phyloP scores from a whole-genome alignment of 2,329 filamentous ascomycete species.

The Sclerotinia borealis region DNA sequence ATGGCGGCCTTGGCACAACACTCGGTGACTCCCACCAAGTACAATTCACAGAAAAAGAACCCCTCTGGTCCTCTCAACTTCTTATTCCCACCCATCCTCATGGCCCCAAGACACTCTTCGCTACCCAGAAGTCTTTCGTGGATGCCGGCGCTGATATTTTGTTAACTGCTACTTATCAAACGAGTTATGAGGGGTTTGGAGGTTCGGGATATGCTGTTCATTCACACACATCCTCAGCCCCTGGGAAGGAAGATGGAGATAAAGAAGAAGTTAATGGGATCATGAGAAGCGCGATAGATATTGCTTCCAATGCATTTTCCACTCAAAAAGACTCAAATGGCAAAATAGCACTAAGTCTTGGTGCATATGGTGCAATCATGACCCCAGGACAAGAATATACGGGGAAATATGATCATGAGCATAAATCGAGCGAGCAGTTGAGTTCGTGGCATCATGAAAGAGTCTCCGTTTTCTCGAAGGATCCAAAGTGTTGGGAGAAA shows the following conservation, averaged over 20 bases:
- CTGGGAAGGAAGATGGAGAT: not conserved
- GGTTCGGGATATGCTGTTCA: constrained; percentile 4
- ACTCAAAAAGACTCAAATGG: not conserved
- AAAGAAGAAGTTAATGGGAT: constrained; percentile 40
- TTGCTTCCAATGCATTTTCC: constrained; percentile 34
- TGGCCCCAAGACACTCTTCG: constrained; percentile 3
- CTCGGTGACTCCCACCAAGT: constrained; percentile 52
- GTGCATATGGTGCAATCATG: constrained; percentile 64
- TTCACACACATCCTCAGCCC: not conserved
- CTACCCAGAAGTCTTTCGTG: constrained; percentile 27
- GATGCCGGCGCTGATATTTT: constrained; percentile 55
- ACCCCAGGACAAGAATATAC: constrained; percentile 60
- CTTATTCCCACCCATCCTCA: constrained; percentile 44
- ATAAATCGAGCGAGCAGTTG: constrained; percentile 41
- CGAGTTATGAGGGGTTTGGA: constrained; percentile 50
- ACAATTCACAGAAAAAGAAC: constrained; percentile 46
- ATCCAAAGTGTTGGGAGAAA: constrained; percentile 25
- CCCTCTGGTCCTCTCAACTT: constrained; percentile 63
- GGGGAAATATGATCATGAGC: constrained; percentile 50
- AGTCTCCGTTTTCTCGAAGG: constrained; percentile 41
- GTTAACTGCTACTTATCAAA: constrained; percentile 63
- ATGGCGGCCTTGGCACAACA: constrained; percentile 62
- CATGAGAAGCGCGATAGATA: constrained; percentile 35
- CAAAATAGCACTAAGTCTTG: constrained; percentile 52
- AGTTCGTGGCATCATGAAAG: constrained; percentile 52